Percentiles rank a stretch among this genome's conserved stretches.
Conservation (phyloP, 225 moss, liverwort and hornwort genomes). For the Anthoceros angustus region DNA sequence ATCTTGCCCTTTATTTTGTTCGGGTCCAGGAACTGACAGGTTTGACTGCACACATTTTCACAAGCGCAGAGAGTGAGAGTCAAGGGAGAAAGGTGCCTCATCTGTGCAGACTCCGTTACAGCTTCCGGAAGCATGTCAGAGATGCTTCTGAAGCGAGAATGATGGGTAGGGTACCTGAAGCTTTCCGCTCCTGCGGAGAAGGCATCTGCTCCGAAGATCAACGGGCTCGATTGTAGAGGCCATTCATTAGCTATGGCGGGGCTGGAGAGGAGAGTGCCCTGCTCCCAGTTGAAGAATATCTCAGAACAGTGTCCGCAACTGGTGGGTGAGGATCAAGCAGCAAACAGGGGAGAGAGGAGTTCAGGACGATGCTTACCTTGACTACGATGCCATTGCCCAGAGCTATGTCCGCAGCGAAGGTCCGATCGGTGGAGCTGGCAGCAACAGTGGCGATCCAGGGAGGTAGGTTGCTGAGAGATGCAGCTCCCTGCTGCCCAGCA, state of each 20-base stretch:
- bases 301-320: too few relatives aligned
- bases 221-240: background rate
- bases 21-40: slow-evolving; percentile 2
- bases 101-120: too few relatives aligned
- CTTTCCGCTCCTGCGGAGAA: background rate
- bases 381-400: slow-evolving; percentile 11
- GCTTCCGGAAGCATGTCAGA: too few relatives aligned
- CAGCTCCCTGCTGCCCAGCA: slow-evolving; percentile 19
- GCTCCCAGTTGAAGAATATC: background rate
- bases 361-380: background rate
- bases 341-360: background rate
- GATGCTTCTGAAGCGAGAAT: too few relatives aligned
- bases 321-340: background rate
- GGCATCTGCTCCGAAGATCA: background rate
- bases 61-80: background rate
- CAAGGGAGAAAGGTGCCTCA: too few relatives aligned
- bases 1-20: slow-evolving; percentile 14
- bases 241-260: background rate
- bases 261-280: background rate
- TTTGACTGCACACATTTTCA: background rate
- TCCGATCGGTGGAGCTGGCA: slow-evolving; percentile 43
- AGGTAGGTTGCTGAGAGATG: slow-evolving; percentile 35
- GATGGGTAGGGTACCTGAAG: background rate
- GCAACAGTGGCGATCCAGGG: slow-evolving; percentile 69
- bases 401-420: slow-evolving; percentile 23